Evolutionary conservation across 495 filamentous ascomycete species (phyloP).

Genomic region (Penicillium flavigenum): DNA sequence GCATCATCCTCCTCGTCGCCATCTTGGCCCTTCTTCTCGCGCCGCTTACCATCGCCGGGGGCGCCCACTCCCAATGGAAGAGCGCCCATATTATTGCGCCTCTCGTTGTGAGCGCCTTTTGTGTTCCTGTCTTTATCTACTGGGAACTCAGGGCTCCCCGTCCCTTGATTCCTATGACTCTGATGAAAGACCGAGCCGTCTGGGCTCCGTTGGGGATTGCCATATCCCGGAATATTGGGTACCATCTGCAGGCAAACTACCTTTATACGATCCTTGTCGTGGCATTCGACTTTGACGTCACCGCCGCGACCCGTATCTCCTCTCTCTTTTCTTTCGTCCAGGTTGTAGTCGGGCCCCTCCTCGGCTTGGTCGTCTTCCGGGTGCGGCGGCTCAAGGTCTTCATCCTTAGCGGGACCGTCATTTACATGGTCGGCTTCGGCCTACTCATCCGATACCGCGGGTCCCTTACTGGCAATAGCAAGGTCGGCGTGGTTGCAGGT

Average conservation of each 20-base stretch:
- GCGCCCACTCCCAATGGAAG: conserved; percentile 8
- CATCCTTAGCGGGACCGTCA: conserved; percentile 37
- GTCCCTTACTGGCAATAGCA: conserved; percentile 24
- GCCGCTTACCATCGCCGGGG: conserved; percentile 15
- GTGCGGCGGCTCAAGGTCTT: conserved; percentile 48
- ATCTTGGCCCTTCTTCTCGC: conserved; percentile 13
- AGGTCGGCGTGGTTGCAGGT: conserved; percentile 45
- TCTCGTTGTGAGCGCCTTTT: conserved; percentile 1
- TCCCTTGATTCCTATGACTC: conserved; percentile 8
- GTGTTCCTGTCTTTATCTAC: conserved; percentile 12
- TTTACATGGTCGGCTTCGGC: conserved; percentile 44
- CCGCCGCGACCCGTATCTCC: conserved; percentile 11
- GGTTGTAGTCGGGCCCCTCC: conserved; percentile 19
- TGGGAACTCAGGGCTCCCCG: conserved; percentile 12
- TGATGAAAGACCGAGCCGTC: conserved; percentile 15
- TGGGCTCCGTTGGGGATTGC: conserved; percentile 12
- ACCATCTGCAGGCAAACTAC: conserved; percentile 14
- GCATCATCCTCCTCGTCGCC: conserved; percentile 10
- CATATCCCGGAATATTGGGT: conserved; percentile 11
- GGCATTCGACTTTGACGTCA: conserved; percentile 15
- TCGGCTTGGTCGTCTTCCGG: conserved; percentile 42
- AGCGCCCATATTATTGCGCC: conserved; percentile 9
- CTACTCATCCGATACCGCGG: conserved; percentile 48
- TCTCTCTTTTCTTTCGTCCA: conserved; percentile 14
- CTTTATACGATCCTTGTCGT: conserved; percentile 17